Percentiles rank a stretch among this genome's conserved stretches.
These are phyloP conservation scores for Aspergillus incahuasiensis DNA, from an alignment of 495 filamentous ascomycete genomes.

Conservation along the genomic window DNA sequence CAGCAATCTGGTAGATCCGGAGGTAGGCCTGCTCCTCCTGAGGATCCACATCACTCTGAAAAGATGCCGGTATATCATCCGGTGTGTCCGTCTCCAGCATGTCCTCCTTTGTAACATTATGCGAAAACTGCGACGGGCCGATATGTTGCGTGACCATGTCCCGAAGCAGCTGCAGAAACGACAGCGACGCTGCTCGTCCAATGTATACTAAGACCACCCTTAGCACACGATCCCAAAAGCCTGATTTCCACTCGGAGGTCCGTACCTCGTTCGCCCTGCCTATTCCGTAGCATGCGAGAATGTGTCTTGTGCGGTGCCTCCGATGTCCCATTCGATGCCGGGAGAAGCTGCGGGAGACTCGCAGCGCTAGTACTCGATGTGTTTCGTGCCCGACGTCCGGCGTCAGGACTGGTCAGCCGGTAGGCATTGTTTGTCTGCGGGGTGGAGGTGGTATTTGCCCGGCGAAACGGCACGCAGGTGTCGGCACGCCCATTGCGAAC, in stretches of 20 bases:
- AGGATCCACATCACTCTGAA: constrained; percentile 20
- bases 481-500: constrained; percentile 28
- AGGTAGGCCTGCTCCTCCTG: constrained; percentile 25
- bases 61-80: constrained; percentile 24
- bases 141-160: constrained; percentile 41
- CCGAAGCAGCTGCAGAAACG: constrained; percentile 39
- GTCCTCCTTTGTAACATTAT: constrained; percentile 36
- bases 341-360: neutral
- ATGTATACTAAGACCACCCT: constrained; percentile 28
- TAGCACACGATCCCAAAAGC: neutral
- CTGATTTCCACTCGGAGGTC: neutral
- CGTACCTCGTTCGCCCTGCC: constrained; percentile 36
- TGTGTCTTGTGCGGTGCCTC: constrained; percentile 35
- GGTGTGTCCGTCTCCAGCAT: constrained; percentile 40
- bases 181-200: constrained; percentile 38
- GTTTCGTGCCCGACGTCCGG: neutral
- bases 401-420: neutral
- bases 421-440: neutral
- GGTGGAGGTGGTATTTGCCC: neutral
- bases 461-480: constrained; percentile 25
- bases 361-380: neutral
- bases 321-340: constrained; percentile 18
- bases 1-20: constrained; percentile 26
- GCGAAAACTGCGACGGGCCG: constrained; percentile 39
- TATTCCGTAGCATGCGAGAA: constrained; percentile 35